Conservation (phyloP, 768 basidiomycete species). For the Mycena galopus region DNA sequence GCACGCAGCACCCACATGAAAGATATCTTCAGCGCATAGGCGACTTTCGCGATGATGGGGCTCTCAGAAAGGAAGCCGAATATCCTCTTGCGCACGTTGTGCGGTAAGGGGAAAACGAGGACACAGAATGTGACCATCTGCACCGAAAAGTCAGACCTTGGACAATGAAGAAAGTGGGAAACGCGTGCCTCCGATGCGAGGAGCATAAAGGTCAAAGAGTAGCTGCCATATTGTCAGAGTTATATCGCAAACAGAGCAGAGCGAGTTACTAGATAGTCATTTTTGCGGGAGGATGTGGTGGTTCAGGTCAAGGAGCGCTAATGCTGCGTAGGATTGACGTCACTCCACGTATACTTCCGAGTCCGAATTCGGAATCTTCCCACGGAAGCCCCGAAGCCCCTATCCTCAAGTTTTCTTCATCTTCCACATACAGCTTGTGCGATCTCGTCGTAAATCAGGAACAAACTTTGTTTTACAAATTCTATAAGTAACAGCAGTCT, state of each 20-base stretch:
- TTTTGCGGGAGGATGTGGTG: constrained; percentile 29
- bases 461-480: no score
- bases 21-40: constrained; percentile 93
- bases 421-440: no score
- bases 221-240: constrained; percentile 59
- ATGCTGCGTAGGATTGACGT: constrained; percentile 33
- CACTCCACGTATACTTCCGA: constrained; percentile 32
- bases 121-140: constrained; percentile 88
- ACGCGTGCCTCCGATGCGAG: constrained; percentile 76
- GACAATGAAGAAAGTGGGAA: background rate
- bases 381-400: no score
- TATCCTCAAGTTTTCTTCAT: no score
- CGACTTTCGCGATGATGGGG: constrained; percentile 81
- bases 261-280: constrained; percentile 63
- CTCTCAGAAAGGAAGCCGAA: constrained; percentile 82
- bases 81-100: constrained; percentile 74
- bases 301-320: constrained; percentile 32
- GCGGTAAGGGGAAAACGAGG: constrained; percentile 89
- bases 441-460: no score
- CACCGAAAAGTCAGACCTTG: constrained; percentile 1
- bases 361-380: no score
- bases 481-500: no score
- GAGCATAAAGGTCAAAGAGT: constrained; percentile 84
- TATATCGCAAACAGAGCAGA: background rate
- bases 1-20: constrained; percentile 80